A percentile compares a stretch with the other conserved stretches of the same genome.
phyloP scores from a whole-genome alignment of 768 basidiomycete species.

The Pleurotus citrinopileatus region DNA sequence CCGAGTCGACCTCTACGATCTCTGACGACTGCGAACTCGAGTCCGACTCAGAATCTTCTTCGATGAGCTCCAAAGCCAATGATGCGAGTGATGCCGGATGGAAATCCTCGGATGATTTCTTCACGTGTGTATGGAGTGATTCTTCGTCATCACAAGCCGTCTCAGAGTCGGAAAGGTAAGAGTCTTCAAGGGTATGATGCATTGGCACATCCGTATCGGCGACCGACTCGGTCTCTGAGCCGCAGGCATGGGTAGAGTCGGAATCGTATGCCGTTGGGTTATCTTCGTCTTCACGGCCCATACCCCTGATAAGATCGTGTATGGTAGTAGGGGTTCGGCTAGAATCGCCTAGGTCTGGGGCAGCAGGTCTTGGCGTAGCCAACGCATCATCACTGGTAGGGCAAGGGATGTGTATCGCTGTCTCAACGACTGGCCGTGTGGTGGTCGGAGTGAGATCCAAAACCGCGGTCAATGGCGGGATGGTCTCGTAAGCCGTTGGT shows the following conservation, averaged over 20 bases:
- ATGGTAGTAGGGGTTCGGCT: constrained; percentile 2
- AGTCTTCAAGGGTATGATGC: background rate
- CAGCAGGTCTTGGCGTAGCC: background rate
- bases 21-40: constrained; percentile 10
- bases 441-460: background rate
- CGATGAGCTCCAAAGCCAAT: background rate
- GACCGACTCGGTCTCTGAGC: background rate
- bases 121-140: background rate
- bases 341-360: background rate
- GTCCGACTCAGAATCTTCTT: background rate
- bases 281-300: background rate
- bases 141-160: constrained; percentile 7
- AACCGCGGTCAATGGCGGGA: background rate
- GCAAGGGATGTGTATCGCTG: background rate
- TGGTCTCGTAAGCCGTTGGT: background rate
- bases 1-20: background rate
- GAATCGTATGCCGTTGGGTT: background rate
- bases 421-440: background rate
- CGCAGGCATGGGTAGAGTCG: background rate
- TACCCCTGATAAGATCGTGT: constrained; percentile 2
- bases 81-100: background rate
- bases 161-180: background rate
- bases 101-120: constrained; percentile 3
- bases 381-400: background rate
- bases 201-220: constrained; percentile 1